Evolutionary conservation across 1,284 basidiomycete species (phyloP).

Genomic region (Xerocomus amazonicus): DNA sequence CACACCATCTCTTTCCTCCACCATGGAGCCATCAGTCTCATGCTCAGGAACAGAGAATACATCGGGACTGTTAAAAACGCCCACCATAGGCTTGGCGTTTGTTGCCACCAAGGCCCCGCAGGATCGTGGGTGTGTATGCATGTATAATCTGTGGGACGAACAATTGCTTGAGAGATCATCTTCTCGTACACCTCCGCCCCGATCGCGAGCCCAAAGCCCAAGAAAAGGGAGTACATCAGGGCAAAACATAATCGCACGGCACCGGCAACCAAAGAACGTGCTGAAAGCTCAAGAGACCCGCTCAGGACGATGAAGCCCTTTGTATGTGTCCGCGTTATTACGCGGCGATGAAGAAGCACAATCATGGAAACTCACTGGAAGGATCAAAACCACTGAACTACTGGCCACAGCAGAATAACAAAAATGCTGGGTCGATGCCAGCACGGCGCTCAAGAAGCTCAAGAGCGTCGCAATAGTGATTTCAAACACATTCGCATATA

Average conservation of each 20-base stretch:
- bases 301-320: constrained; percentile 77
- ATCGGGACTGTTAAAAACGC: constrained; percentile 81
- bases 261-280: constrained; percentile 77
- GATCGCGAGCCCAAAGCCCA: constrained; percentile 82
- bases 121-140: constrained; percentile 55
- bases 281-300: constrained; percentile 80
- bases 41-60: constrained; percentile 70
- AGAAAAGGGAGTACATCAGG: constrained; percentile 74
- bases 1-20: constrained; percentile 68
- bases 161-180: constrained; percentile 45
- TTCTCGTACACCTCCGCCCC: constrained; percentile 66
- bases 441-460: constrained; percentile 78
- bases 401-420: constrained; percentile 88
- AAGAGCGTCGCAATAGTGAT: constrained; percentile 78
- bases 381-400: constrained; percentile 81
- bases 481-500: constrained; percentile 86
- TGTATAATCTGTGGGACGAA: constrained; percentile 56
- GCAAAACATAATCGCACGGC: constrained; percentile 84
- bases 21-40: constrained; percentile 76
- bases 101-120: constrained; percentile 56
- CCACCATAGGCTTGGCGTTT: constrained; percentile 53
- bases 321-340: constrained; percentile 9
- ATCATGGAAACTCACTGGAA: constrained; percentile 54
- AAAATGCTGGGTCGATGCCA: constrained; percentile 68
- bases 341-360: background rate